phyloP scores from a whole-genome alignment of 148 eudicot genomes.

The Rhododendron ferrugineum region DNA sequence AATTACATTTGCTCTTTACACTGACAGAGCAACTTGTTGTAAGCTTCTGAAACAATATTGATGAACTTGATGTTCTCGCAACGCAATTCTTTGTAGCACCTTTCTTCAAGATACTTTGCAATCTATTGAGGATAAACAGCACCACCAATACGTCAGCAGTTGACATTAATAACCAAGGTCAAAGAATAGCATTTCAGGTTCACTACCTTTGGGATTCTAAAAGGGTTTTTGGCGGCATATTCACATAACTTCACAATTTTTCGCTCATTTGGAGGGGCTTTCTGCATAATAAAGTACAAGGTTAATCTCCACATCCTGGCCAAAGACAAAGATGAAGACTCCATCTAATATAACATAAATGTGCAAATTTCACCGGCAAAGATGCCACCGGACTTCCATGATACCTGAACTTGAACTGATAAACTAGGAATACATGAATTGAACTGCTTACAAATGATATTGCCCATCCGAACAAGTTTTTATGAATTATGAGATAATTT shows the following conservation, averaged over 20 bases:
- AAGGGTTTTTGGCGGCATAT: constrained; percentile 95
- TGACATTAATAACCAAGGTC: background rate
- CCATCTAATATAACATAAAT: background rate
- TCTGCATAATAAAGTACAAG: constrained; percentile 39
- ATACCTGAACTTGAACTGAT: background rate
- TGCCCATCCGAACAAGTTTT: background rate
- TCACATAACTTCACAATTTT: constrained; percentile 86
- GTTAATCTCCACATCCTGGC: constrained; percentile 7
- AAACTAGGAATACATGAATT: background rate
- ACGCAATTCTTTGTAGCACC: constrained; percentile 83
- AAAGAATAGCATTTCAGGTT: background rate
- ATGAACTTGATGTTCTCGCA: constrained; percentile 57
- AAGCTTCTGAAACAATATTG: constrained; percentile 52
- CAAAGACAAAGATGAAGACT: background rate
- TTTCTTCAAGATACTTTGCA: constrained; percentile 81
- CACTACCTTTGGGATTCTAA: constrained; percentile 83
- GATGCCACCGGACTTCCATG: background rate
- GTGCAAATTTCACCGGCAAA: background rate
- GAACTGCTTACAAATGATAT: background rate
- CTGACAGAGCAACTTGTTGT: constrained; percentile 60
- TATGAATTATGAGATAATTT: background rate
- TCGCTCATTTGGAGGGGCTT: constrained; percentile 59
- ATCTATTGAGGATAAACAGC: constrained; percentile 37
- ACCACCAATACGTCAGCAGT: constrained; percentile 4
- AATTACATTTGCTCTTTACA: constrained; percentile 89